These are phyloP conservation scores for Monilinia laxa DNA, from an alignment of 2,329 filamentous ascomycete species.

Conservation along the genomic window DNA sequence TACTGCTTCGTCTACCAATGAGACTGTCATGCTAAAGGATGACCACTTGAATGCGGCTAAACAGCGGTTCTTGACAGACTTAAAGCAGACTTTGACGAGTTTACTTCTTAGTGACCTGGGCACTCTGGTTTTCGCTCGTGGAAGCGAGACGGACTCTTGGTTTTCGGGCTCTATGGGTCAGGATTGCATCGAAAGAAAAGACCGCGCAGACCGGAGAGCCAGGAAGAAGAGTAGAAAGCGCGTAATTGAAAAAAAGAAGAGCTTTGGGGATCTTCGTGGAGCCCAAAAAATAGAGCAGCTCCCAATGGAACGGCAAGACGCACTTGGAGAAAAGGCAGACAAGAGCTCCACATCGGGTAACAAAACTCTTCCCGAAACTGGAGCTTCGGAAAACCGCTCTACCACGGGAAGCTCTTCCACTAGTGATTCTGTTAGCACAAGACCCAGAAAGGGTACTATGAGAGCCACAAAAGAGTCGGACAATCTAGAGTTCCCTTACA, in stretches of 20 bases:
- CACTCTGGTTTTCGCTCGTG: conserved; percentile 75
- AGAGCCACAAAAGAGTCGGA: conserved; percentile 35
- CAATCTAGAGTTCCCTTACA: conserved; percentile 69
- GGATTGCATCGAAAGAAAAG: conserved; percentile 62
- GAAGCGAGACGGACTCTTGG: conserved; percentile 91
- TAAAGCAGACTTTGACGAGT: conserved; percentile 78
- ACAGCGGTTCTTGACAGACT: conserved; percentile 70
- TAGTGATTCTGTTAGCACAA: conserved; percentile 30
- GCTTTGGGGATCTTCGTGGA: conserved; percentile 62
- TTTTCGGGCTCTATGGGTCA: conserved; percentile 66
- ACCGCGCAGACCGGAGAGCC: conserved; percentile 43
- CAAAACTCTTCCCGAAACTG: conserved; percentile 31
- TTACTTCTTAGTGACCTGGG: conserved; percentile 87
- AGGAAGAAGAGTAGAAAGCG: conserved; percentile 50
- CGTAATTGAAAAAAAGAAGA: conserved; percentile 64
- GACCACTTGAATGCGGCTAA: conserved; percentile 65
- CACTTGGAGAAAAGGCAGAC: conserved; percentile 32
- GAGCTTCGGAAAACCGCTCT: conserved; percentile 31
- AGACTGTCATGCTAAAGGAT: conserved; percentile 60
- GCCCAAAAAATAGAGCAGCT: conserved; percentile 45
- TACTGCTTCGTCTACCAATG: conserved; percentile 66
- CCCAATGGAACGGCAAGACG: conserved; percentile 31
- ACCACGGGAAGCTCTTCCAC: conserved; percentile 37
- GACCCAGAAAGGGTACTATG: conserved; percentile 29
- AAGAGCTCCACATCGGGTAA: conserved; percentile 29